Evolutionary conservation across 805 yeast species (phyloP), one percentile per base, ranked within the genome.

Genomic region (Saccharomycopsis vini): DNA sequence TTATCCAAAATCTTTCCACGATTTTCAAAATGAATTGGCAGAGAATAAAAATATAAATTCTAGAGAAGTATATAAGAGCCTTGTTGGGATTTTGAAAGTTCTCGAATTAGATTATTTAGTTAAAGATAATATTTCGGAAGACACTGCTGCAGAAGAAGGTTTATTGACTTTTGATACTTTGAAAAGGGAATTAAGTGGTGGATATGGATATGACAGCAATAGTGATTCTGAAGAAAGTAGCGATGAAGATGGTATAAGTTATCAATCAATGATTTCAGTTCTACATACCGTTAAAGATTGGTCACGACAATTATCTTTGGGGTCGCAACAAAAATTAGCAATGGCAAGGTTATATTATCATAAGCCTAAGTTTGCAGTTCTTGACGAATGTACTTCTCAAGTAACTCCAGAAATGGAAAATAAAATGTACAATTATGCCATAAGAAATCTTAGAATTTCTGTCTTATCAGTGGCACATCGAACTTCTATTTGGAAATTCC

Each of bases 361-460:
- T 61, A 72, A 73, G 55, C 97, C 97, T 2, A 82, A 78, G 60
- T 89, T 88, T 69, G 97, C 97, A 0, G 95, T 89, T 21, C 67
- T 89, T 51, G 97, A 89, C 63, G 97, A 89, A 66, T 89, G 96
- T 62, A 89, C 97, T 1, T 86, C 95, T 3, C 90, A 95, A 1
- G 95, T 89, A 2, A 80, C 96, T 0, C 85, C 92, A 9, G 84
- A 82, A 48, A 81, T 88, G 77, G 97, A 89, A 59, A 86, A 82
- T 50, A 77, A 80, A 54, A 88, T 90, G 85, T 89, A 89, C 56
- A 62, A 77, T 41, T 81, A 82, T 55, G 95, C 96, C 0, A 63
- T 55, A 6, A 84, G 82, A 57, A 67, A 71, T 15, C 67, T 84
- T 49, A 85, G 86, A 0, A 87, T 88, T 45, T 83, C 95, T 0